Evolutionary conservation across 305 asterid species (phyloP), one percentile per base, ranked within the genome.

Genomic region (Lippia alba): DNA sequence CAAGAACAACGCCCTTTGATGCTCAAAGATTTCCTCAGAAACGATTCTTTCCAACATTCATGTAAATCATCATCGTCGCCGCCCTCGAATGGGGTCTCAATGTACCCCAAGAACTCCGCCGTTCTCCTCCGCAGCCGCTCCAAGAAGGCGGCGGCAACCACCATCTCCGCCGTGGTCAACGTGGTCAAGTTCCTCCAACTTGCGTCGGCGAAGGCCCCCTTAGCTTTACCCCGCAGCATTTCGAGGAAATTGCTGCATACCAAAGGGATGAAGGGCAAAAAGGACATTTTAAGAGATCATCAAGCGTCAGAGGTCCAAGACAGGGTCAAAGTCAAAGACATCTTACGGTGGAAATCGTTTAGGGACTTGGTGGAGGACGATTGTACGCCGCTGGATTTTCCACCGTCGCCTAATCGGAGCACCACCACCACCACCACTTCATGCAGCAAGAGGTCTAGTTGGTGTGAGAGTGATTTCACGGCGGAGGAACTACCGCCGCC

Each of bases 311-410:
- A 60, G 3, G 66, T 49, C 14, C 80, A 66, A n/a, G 41, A 36
- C 4, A 36, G 41, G 9, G 87, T 87, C 49, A 88, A 83, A 79
- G 96, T 90, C 66, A 92, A 90, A 69, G 96, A 92, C 69, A 92
- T 92, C 63, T 24, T 92, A n/a, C 84, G 96, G 71, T 92, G 94
- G 98, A 85, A 75, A 54, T 92, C 97, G n/a, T 89, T 85, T 51
- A 67, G 86, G 81, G 91, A 87, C 75, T 17, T 83, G 70, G 85
- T 24, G 61, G 92, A 86, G 46, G 92, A 88, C 61, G 54, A 58
- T 46, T 69, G 79, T 7, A 66, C 75, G 14, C 82, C 83, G 36
- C 69, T 54, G 71, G 80, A 77, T 77, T 56, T 67, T 16, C 71
- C 39, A 4, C 55, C 71, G 1, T 68, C 83, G 16, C 82, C 83